Conservation (phyloP, 2,329 filamentous ascomycete genomes). For the Xylaria sp. region DNA sequence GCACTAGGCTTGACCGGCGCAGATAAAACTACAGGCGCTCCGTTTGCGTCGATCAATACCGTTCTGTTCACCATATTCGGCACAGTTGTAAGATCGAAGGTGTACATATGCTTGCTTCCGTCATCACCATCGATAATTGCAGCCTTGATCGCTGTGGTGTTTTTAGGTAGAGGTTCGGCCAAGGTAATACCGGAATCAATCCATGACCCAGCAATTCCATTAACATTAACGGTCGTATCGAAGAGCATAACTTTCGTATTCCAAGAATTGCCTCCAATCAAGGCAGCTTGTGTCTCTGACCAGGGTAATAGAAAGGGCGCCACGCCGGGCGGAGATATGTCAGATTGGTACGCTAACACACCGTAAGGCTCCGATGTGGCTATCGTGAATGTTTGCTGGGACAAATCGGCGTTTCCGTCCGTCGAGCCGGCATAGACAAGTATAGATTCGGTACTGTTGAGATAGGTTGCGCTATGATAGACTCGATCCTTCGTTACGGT, state of each 20-base stretch:
- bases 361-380: conserved; percentile 71
- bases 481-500: conserved; percentile 74
- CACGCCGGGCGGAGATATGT: conserved; percentile 69
- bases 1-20: conserved; percentile 53
- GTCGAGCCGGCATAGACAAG: conserved; percentile 83
- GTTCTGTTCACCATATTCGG: conserved; percentile 81
- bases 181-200: conserved; percentile 73
- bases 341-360: conserved; percentile 68
- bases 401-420: conserved; percentile 66
- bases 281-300: conserved; percentile 75
- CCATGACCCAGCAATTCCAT: conserved; percentile 65
- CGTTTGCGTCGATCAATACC: conserved; percentile 71
- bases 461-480: conserved; percentile 80
- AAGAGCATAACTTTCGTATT: conserved; percentile 81
- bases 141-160: conserved; percentile 67
- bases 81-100: conserved; percentile 78
- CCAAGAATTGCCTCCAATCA: conserved; percentile 77
- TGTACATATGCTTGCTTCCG: conserved; percentile 80
- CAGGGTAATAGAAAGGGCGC: conserved; percentile 80
- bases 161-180: conserved; percentile 68
- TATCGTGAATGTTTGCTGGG: conserved; percentile 81
- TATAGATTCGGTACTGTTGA: conserved; percentile 76
- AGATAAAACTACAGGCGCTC: conserved; percentile 62
- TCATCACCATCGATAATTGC: conserved; percentile 78
- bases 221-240: conserved; percentile 56